Base-by-base conservation (phyloP, 257 asterid species). In the Paraleonurus japonicus region DNA sequence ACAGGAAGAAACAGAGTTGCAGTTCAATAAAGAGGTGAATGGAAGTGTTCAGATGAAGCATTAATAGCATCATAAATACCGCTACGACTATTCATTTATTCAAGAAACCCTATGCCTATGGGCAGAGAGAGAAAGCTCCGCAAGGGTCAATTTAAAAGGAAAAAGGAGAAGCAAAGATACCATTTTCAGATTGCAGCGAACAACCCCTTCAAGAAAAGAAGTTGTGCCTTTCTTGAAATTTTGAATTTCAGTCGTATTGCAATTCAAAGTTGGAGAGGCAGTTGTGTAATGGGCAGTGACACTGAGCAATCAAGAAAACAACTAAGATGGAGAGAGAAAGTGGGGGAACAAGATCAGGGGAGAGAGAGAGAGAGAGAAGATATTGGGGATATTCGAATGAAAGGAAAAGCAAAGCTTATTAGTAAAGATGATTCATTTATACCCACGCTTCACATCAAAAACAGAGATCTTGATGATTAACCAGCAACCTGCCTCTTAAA, bases 21-120 rank as follows among this genome's bases (percentile, higher is more conserved):
- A 63, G 67, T 67, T 5, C 39, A 74, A 20, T 73, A 65, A 78
- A 76, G 73, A 17, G 69, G 19, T 39, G 37, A 75, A 50, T 24
- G 43, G 63, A 75, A 61, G 63, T 53, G 73, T 28, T 70, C 75
- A 81, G 61, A 60, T 27, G 70, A 57, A 71, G 58, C 72, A 72
- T 72, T 66, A 57, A 65, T 27, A 72, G 26, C 78, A 47, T 8
- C 50, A 74, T 66, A 66, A 66, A 74, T 67, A 67, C 61, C 9
- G 15, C 32, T 7, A 55, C 26, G 22, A 13, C 54, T 47, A 72
- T 6, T 13, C 65, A 51, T 35, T 37, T 13, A 73, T 61, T 61
- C 50, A 64, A 62, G 24, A 47, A 66, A 66, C 48, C 65, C 65
- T 35, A 9, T 35, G 28, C 65, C 65, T 35, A 9, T 35, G 28